Base-by-base conservation (phyloP, 2,329 filamentous ascomycete species). In the Botrytis galanthina region DNA sequence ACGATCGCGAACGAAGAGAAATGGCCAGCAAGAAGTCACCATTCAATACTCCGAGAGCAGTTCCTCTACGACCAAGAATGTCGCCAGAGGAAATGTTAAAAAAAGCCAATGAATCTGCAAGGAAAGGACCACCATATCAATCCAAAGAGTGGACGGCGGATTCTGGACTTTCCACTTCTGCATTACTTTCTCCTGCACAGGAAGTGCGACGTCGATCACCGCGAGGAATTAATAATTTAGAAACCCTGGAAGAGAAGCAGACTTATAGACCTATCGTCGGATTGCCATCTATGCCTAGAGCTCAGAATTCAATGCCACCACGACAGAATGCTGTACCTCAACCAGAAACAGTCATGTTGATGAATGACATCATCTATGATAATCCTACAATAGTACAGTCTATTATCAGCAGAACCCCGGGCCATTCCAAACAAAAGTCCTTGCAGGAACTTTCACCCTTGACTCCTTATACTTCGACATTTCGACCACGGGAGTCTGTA, bases 301-400 rank as follows among this genome's bases (percentile, higher is more conserved):
- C 77, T n/a, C 73, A 76, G 26, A 76, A 74, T 64, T 71, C 73
- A 32, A 66, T 67, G 14, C 73, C 75, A 48, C 61, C 71, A 14
- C 63, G 71, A 37, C 73, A 76, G 46, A 66, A 73, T 29, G 37
- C 32, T 18, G 69, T 75, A 32, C 61, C 77, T 71, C 83, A 81
- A 70, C 81, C 85, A 37, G 84, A 86, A 73, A 88, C 85, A 6
- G 84, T 89, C 63, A 85, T 89, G 84, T 85, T 88, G 71, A 80
- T 89, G 68, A 89, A 88, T 74, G 83, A 86, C 68, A 87, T 89
- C 72, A 83, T 87, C 51, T 89, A 88, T 75, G 82, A 89, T 71
- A 83, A 90, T 73, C 86, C 87, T 0, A 80, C 78, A 42, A 80
- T 82, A 1, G 86, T 89, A 3, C 82, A 85, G 70, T 83, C 82